phyloP scores from a whole-genome alignment of 2,329 filamentous ascomycete species.

The Orbilia blumenaviensis region DNA sequence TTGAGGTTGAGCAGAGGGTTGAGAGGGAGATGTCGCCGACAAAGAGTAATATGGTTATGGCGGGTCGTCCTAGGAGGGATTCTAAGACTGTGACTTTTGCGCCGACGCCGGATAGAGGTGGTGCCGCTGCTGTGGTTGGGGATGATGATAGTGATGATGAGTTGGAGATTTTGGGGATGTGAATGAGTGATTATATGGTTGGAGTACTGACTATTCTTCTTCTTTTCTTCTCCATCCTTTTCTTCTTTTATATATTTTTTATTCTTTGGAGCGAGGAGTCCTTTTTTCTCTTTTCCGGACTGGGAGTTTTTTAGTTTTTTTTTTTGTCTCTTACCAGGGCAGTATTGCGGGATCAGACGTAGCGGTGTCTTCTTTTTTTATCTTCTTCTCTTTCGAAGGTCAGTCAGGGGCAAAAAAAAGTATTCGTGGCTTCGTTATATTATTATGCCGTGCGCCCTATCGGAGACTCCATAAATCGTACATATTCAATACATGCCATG shows the following conservation, averaged over 20 bases:
- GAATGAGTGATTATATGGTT: neutral
- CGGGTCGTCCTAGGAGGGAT: constrained; percentile 14
- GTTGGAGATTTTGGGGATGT: constrained; percentile 50
- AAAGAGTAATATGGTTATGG: constrained; percentile 28
- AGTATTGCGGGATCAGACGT: too few species aligned
- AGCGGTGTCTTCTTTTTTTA: too few species aligned
- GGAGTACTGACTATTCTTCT: neutral
- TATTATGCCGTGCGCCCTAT: too few species aligned
- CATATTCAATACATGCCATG: too few species aligned
- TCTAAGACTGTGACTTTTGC: constrained; percentile 47
- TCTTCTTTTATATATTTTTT: neutral
- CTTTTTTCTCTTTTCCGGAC: neutral
- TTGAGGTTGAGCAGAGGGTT: neutral
- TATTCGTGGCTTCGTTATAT: too few species aligned
- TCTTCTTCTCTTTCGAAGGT: too few species aligned
- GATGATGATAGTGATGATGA: constrained; percentile 49
- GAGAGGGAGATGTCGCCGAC: constrained; percentile 37
- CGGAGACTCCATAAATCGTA: too few species aligned
- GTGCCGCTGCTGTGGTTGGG: too few species aligned
- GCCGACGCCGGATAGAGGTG: constrained; percentile 14
- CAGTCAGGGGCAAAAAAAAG: too few species aligned
- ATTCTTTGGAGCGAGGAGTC: neutral
- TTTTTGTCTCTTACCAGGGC: too few species aligned
- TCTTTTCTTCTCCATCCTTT: too few species aligned
- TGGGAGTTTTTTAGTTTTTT: neutral